phyloP scores from a whole-genome alignment of 169 alveolate species.

The Plasmodium fragile region DNA sequence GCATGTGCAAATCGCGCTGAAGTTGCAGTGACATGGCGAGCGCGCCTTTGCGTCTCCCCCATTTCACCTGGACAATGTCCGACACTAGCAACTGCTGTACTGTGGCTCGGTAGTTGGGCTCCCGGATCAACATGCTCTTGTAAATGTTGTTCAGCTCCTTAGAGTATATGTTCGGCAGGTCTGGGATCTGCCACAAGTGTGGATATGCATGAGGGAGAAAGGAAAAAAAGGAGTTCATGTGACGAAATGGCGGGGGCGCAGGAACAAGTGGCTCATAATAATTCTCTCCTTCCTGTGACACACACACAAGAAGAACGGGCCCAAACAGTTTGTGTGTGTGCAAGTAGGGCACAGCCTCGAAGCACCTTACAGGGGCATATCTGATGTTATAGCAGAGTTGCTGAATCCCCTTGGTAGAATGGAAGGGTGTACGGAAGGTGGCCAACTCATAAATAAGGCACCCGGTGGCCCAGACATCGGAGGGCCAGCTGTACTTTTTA shows the following conservation, averaged over 20 bases:
- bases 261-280: background rate
- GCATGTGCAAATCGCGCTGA: background rate
- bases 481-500: constrained; percentile 97
- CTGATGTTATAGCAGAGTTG: constrained; percentile 85
- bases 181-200: constrained; percentile 79
- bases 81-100: constrained; percentile 74
- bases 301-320: background rate
- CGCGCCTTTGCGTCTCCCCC: background rate
- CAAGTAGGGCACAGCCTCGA: background rate
- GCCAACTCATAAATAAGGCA: constrained; percentile 90
- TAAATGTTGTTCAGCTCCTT: constrained; percentile 81
- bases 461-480: constrained; percentile 99
- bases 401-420: constrained; percentile 87
- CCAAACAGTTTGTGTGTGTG: background rate
- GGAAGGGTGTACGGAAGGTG: constrained; percentile 89
- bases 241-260: background rate
- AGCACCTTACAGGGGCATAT: constrained; percentile 81
- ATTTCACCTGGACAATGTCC: constrained; percentile 67
- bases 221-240: background rate
- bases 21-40: background rate
- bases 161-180: constrained; percentile 82
- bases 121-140: constrained; percentile 84
- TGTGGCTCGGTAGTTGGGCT: constrained; percentile 67
- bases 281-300: background rate
- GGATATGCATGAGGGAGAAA: background rate